Percentiles rank a stretch among this genome's conserved stretches.
These are phyloP conservation scores for Trichoderma asperellum DNA, from an alignment of 2,329 filamentous ascomycete species.

Conservation along the genomic window DNA sequence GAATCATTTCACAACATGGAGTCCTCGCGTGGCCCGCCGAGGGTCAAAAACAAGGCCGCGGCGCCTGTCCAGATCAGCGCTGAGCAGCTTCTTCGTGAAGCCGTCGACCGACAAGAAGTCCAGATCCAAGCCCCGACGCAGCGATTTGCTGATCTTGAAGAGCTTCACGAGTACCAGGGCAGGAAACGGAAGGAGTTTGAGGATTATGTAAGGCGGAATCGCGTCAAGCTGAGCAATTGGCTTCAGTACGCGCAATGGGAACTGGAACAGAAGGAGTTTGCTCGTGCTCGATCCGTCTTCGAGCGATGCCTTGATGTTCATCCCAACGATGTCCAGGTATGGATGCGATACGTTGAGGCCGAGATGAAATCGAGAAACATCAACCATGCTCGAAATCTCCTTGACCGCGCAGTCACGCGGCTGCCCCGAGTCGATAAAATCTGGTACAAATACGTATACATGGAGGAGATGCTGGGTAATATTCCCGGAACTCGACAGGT, in stretches of 20 bases:
- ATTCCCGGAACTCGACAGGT: constrained; percentile 89
- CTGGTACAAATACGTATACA: constrained; percentile 99
- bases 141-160: constrained; percentile 93
- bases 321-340: constrained; percentile 81
- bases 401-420: constrained; percentile 93
- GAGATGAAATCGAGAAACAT: constrained; percentile 95
- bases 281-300: constrained; percentile 87
- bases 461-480: constrained; percentile 97
- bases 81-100: constrained; percentile 95
- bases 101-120: constrained; percentile 92
- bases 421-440: constrained; percentile 91
- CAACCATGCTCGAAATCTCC: constrained; percentile 91
- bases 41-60: constrained; percentile 98
- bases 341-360: constrained; percentile 92
- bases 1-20: constrained; percentile 68
- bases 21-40: constrained; percentile 83
- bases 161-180: constrained; percentile 96
- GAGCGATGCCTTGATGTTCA: constrained; percentile 93
- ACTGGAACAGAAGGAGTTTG: constrained; percentile 96
- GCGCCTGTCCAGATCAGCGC: constrained; percentile 91
- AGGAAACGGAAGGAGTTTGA: constrained; percentile 96
- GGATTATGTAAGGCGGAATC: constrained; percentile 93
- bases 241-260: constrained; percentile 98
- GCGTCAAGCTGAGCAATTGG: constrained; percentile 98
- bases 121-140: constrained; percentile 88